phyloP scores from a whole-genome alignment of 805 yeast genomes.

The Hanseniaspora mollemarum region DNA sequence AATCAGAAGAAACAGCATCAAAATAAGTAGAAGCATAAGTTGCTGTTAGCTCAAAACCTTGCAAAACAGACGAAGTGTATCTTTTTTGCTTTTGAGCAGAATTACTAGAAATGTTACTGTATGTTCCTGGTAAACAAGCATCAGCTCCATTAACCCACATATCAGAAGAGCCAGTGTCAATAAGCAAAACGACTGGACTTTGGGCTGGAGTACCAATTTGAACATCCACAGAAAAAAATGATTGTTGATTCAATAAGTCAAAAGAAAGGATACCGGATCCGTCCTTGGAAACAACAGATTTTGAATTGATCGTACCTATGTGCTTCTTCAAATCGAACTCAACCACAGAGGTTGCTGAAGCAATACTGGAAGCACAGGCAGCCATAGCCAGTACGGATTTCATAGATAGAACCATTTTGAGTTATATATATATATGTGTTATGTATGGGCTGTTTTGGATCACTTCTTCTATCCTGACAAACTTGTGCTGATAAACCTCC shows the following conservation, averaged over 20 bases:
- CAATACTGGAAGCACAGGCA: not conserved
- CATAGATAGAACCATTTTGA: slow-evolving; percentile 5
- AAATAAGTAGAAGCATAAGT: slow-evolving; percentile 14
- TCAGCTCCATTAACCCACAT: slow-evolving; percentile 47
- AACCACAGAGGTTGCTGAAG: not conserved
- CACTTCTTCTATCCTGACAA: too few relatives aligned
- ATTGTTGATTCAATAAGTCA: slow-evolving; percentile 31
- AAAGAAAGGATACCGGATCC: slow-evolving; percentile 17
- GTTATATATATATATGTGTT: too few relatives aligned
- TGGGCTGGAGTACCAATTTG: slow-evolving; percentile 50
- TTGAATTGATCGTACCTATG: not conserved
- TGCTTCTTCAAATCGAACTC: slow-evolving; percentile 13
- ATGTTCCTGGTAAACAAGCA: slow-evolving; percentile 31
- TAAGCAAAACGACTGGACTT: slow-evolving; percentile 37
- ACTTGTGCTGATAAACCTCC: too few relatives aligned
- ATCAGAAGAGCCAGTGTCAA: slow-evolving; percentile 74
- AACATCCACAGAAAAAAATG: slow-evolving; percentile 38
- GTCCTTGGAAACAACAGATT: slow-evolving; percentile 12
- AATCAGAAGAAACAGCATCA: slow-evolving; percentile 7
- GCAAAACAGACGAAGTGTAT: slow-evolving; percentile 10
- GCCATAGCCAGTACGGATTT: slow-evolving; percentile 2
- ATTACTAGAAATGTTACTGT: slow-evolving; percentile 4
- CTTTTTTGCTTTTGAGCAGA: slow-evolving; percentile 6
- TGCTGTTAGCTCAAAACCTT: slow-evolving; percentile 16
- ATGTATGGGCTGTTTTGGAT: too few relatives aligned